Percentiles rank a stretch among this genome's conserved stretches.
Conservation (phyloP, 2,329 filamentous ascomycete species). For the Cladosporium sp. region DNA sequence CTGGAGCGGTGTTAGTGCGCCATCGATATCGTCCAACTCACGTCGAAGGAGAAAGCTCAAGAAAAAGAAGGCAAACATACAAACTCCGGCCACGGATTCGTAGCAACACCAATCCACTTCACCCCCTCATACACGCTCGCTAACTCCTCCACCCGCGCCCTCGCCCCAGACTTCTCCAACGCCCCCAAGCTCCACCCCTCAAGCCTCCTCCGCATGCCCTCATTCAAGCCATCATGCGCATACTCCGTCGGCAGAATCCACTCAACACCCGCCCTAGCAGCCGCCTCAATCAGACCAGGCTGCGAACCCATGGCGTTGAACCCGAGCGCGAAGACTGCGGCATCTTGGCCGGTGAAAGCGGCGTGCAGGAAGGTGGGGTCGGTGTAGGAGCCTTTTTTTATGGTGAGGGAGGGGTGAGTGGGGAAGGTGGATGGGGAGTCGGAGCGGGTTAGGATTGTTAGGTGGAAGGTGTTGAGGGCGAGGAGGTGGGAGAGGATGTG, state of each 20-base stretch:
- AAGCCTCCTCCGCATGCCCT: too few relatives aligned
- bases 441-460: conserved; percentile 36
- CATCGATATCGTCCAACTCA: too few relatives aligned
- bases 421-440: conserved; percentile 36
- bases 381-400: conserved; percentile 25
- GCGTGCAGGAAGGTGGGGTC: conserved; percentile 18
- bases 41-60: too few relatives aligned
- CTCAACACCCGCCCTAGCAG: conserved; percentile 24
- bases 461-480: conserved; percentile 22
- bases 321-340: conserved; percentile 28
- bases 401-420: conserved; percentile 23
- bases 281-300: conserved; percentile 22
- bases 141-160: conserved; percentile 22
- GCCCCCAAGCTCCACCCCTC: too few relatives aligned
- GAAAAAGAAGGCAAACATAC: too few relatives aligned
- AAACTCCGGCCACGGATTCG: conserved; percentile 28
- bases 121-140: conserved; percentile 33
- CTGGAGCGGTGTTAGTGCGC: conserved; percentile 31
- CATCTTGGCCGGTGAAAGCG: conserved; percentile 28
- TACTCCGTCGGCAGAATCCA: conserved; percentile 26
- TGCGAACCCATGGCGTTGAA: conserved; percentile 22
- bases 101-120: conserved; percentile 30
- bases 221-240: conserved; percentile 22
- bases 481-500: conserved; percentile 30
- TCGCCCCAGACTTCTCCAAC: too few relatives aligned